Evolutionary conservation across 768 basidiomycete species (phyloP).

Genomic region (Tephrocybe sp.): DNA sequence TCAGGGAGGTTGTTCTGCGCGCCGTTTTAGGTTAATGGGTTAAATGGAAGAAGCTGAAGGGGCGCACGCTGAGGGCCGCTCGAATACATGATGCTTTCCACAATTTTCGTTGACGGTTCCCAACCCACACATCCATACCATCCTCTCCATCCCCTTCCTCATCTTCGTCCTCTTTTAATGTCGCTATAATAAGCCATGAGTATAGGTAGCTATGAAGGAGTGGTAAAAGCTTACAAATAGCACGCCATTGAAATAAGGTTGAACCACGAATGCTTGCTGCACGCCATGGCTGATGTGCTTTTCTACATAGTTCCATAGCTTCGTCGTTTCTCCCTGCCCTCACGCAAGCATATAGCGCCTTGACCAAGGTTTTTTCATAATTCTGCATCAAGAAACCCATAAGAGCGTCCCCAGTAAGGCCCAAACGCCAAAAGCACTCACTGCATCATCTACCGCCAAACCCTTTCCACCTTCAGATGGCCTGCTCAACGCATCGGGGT

Average conservation of each 20-base stretch:
- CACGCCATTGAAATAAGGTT: constrained; percentile 70
- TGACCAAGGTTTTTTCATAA: constrained; percentile 75
- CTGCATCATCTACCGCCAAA: constrained; percentile 77
- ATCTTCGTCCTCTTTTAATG: constrained; percentile 44
- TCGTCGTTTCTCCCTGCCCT: constrained; percentile 84
- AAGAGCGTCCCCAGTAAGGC: background rate
- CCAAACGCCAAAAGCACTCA: constrained; percentile 35
- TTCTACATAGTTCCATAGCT: constrained; percentile 77
- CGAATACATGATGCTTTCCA: constrained; percentile 89
- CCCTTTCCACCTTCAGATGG: constrained; percentile 53
- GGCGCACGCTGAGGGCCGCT: constrained; percentile 71
- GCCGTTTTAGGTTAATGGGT: background rate
- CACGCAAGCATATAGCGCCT: constrained; percentile 78
- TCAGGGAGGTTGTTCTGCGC: constrained; percentile 51
- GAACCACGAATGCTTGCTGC: constrained; percentile 88
- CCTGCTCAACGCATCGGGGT: constrained; percentile 75
- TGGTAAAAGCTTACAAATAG: constrained; percentile 49
- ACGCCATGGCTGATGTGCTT: constrained; percentile 88
- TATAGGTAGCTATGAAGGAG: background rate
- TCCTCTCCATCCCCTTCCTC: constrained; percentile 42
- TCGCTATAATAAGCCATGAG: constrained; percentile 21
- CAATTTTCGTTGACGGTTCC: constrained; percentile 72
- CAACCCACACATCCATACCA: constrained; percentile 52
- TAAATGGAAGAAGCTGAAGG: background rate
- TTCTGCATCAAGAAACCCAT: constrained; percentile 39